Percentiles rank a stretch among this genome's conserved stretches.
phyloP scores from a whole-genome alignment of 176 grass and related monocot genomes.

The Avena atlantica region DNA sequence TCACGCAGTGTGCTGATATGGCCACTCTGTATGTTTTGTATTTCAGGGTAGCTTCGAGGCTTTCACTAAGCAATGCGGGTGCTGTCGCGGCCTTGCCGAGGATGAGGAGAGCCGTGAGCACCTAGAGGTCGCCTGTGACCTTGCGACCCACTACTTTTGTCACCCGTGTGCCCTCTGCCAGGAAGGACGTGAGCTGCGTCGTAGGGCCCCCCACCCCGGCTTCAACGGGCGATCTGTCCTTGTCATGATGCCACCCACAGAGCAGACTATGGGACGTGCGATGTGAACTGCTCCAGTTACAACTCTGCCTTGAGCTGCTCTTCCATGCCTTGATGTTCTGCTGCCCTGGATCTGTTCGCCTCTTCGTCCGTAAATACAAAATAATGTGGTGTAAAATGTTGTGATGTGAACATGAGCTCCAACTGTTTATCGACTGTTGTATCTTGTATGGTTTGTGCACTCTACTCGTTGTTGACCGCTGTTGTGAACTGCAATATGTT shows the following conservation, averaged over 20 bases:
- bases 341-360: background rate
- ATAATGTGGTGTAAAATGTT: slow-evolving; percentile 35
- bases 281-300: slow-evolving; percentile 34
- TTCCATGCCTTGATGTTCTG: background rate
- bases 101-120: slow-evolving; percentile 63
- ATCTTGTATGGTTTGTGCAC: background rate
- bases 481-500: background rate
- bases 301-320: background rate
- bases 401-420: background rate
- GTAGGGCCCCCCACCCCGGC: slow-evolving; percentile 75
- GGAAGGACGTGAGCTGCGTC: slow-evolving; percentile 81
- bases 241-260: slow-evolving; percentile 76
- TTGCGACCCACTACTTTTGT: slow-evolving; percentile 77
- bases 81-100: slow-evolving; percentile 42
- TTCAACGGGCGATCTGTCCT: slow-evolving; percentile 58
- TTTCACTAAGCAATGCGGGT: slow-evolving; percentile 71
- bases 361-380: slow-evolving; percentile 38
- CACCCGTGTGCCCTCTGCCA: slow-evolving; percentile 90
- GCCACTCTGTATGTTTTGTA: background rate
- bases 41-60: slow-evolving; percentile 85
- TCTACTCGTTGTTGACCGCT: background rate
- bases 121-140: slow-evolving; percentile 68
- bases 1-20: background rate
- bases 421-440: background rate
- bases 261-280: slow-evolving; percentile 81